Percentiles rank a stretch among this genome's conserved stretches.
phyloP scores from a whole-genome alignment of 768 basidiomycete genomes.

The Termitomyces heimii region DNA sequence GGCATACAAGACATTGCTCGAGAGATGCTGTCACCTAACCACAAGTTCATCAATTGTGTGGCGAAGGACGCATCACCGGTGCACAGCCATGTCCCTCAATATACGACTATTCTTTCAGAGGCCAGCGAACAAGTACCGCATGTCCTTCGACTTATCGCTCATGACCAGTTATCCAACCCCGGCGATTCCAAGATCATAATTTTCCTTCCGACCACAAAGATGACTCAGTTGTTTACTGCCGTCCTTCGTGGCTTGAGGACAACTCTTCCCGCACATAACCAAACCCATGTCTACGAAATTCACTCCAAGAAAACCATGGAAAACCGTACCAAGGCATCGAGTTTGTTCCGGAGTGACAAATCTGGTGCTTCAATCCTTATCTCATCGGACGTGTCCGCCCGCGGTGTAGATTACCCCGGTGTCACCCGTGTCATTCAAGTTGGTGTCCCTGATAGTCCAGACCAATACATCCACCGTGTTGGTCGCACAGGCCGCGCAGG shows the following conservation, averaged over 20 bases:
- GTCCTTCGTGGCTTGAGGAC: slow-evolving; percentile 48
- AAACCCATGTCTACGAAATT: slow-evolving; percentile 68
- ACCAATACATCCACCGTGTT: slow-evolving; percentile 83
- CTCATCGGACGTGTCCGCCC: slow-evolving; percentile 84
- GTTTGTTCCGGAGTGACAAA: slow-evolving; percentile 52
- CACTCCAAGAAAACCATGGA: slow-evolving; percentile 71
- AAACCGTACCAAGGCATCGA: slow-evolving; percentile 49
- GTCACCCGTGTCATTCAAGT: slow-evolving; percentile 91
- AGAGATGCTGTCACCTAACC: slow-evolving; percentile 49
- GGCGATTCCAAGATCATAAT: slow-evolving; percentile 69
- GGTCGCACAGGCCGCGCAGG: slow-evolving; percentile 78
- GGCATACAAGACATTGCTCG: slow-evolving; percentile 69
- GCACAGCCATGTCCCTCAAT: slow-evolving; percentile 75
- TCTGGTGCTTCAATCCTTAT: slow-evolving; percentile 59
- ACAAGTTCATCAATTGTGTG: slow-evolving; percentile 72
- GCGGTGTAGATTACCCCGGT: slow-evolving; percentile 85
- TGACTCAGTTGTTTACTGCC: slow-evolving; percentile 70
- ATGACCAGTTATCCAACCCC: slow-evolving; percentile 77
- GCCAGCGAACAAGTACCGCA: slow-evolving; percentile 73
- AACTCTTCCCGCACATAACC: slow-evolving; percentile 42
- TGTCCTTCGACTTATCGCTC: slow-evolving; percentile 70
- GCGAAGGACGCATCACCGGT: slow-evolving; percentile 55
- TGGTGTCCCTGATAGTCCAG: slow-evolving; percentile 67
- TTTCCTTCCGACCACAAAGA: slow-evolving; percentile 82
- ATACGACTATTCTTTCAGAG: slow-evolving; percentile 65